Evolutionary conservation across 257 asterid genomes (phyloP), one percentile per base, ranked within the genome.

Genomic region (Linderniella brevidens): DNA sequence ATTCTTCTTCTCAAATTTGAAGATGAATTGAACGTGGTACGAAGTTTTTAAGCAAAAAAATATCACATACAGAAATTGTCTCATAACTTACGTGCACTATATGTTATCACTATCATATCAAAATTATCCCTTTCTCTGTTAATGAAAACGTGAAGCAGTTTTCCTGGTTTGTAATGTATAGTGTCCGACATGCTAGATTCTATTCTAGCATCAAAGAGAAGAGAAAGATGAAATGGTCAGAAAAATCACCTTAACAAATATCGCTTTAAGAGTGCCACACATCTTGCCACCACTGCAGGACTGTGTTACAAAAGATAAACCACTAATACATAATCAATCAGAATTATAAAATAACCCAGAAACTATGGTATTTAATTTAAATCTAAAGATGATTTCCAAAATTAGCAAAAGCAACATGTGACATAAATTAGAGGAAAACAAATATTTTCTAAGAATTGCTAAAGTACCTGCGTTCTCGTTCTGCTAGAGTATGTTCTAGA

Each of bases 261-360:
- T 44, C 96, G 92, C 67, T 85, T 90, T 73, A 90, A 69, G 62
- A 85, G 93, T 13, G 84, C 79, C 67, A 85, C 93, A 55, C 96
- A 90, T 64, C 93, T 82, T 64, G 88, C 96, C 60, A 90, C 96
- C 50, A 90, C 96, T 49, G 99, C 96, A 48, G 99, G 99, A 66
- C 99, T 90, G 96, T 60, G 61, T 46, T 64, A 17, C 54, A 58
- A 61, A 41, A 49, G 50, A 46, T 32, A 52, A 35, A 49, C 38
- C 58, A 57, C 49, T 66, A 68, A 55, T 54, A 17, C 18, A 45
- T 5, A 42, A n/a, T 15, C 51, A 17, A 25, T 25, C 32, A 25
- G 45, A 25, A 48, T 4, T 40, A 14, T 9, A 48, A 11, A 41
- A 48, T n/a, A 50, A 35, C 38, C 52, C 25, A 55, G 19, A 41